Evolutionary conservation across 345 rosid species (phyloP).

Genomic region (Gossypium bickii): DNA sequence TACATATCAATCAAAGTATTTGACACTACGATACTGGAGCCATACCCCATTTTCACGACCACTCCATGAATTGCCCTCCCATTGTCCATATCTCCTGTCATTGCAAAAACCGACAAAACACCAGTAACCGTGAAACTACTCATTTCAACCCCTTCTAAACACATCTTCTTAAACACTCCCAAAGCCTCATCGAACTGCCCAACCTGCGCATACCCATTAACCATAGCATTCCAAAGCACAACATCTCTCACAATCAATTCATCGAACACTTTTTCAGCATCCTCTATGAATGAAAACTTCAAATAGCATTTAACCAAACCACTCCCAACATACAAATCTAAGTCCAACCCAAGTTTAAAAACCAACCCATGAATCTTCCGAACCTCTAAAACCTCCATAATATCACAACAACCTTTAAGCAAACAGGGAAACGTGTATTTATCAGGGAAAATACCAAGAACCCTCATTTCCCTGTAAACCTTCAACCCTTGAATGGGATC

Average conservation of each 20-base stretch:
- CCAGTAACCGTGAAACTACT: slow-evolving; percentile 49
- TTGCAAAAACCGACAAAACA: slow-evolving; percentile 42
- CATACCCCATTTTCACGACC: slow-evolving; percentile 40
- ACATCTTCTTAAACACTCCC: slow-evolving; percentile 37
- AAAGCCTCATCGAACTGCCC: slow-evolving; percentile 43
- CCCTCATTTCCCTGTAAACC: slow-evolving; percentile 41
- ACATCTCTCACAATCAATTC: slow-evolving; percentile 47
- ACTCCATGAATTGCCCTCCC: slow-evolving; percentile 48
- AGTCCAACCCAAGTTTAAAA: slow-evolving; percentile 48
- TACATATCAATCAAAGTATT: slow-evolving; percentile 52
- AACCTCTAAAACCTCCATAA: slow-evolving; percentile 37
- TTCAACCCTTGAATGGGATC: slow-evolving; percentile 35
- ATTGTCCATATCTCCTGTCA: slow-evolving; percentile 32
- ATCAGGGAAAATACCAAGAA: slow-evolving; percentile 42
- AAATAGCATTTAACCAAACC: slow-evolving; percentile 40
- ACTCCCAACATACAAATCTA: slow-evolving; percentile 50
- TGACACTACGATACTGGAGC: slow-evolving; percentile 30
- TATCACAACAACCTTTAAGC: slow-evolving; percentile 47
- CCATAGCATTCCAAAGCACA: slow-evolving; percentile 67
- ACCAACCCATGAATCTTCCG: slow-evolving; percentile 49
- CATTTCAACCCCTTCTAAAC: slow-evolving; percentile 28
- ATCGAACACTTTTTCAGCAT: slow-evolving; percentile 53
- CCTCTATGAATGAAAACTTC: slow-evolving; percentile 33
- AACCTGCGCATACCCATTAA: slow-evolving; percentile 50
- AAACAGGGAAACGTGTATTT: slow-evolving; percentile 58